phyloP scores from a whole-genome alignment of 1,284 basidiomycete genomes.

The Chalciporus sp. region DNA sequence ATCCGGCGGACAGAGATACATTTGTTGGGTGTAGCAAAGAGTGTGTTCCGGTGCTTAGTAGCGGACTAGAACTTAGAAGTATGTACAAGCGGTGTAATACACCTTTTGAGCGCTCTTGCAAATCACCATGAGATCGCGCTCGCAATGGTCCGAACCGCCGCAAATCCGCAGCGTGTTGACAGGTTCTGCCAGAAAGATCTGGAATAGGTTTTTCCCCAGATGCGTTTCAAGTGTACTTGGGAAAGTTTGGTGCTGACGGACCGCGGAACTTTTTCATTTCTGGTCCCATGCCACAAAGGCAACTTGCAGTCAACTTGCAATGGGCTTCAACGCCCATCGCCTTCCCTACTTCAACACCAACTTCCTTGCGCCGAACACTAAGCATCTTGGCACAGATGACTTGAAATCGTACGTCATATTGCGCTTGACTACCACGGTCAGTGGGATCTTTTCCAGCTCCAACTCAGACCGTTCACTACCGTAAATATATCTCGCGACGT shows the following conservation, averaged over 20 bases:
- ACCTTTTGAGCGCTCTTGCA: too few species aligned
- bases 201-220: too few species aligned
- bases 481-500: constrained; percentile 12
- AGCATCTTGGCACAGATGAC: neutral
- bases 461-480: neutral
- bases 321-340: neutral
- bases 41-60: too few species aligned
- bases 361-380: neutral
- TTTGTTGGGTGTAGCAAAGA: too few species aligned
- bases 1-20: neutral
- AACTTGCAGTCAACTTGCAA: too few species aligned
- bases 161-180: neutral
- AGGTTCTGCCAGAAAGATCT: neutral
- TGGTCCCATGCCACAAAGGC: too few species aligned
- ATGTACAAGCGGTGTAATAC: too few species aligned
- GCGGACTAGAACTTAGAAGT: too few species aligned
- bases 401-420: neutral
- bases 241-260: too few species aligned
- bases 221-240: too few species aligned
- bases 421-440: neutral
- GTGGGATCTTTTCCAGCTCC: neutral
- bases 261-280: too few species aligned
- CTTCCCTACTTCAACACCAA: neutral
- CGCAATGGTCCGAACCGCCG: neutral
- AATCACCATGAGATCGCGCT: too few species aligned